These are phyloP conservation scores for Tetrahymena thermophila DNA, from an alignment of 73 alveolate species.

Conservation along the genomic window DNA sequence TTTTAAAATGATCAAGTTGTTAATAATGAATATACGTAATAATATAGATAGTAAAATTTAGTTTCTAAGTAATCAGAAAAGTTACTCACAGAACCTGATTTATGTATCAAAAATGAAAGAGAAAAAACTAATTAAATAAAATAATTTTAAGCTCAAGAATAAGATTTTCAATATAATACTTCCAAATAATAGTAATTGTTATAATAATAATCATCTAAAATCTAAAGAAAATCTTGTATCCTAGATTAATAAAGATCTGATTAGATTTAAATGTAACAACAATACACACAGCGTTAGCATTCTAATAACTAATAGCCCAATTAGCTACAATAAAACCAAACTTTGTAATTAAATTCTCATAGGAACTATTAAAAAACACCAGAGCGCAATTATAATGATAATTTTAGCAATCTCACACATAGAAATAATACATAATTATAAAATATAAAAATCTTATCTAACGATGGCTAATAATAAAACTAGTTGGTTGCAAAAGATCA, in stretches of 20 bases:
- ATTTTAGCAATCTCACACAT: background rate
- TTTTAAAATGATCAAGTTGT: background rate
- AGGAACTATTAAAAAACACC: background rate
- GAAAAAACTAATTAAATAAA: background rate
- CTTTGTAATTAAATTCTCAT: background rate
- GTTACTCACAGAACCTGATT: background rate
- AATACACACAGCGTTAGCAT: background rate
- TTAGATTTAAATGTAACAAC: background rate
- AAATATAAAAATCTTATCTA: too few relatives aligned
- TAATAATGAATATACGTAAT: background rate
- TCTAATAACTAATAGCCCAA: background rate
- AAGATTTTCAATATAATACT: background rate
- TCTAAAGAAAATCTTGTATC: background rate
- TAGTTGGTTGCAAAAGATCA: background rate
- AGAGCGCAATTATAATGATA: background rate
- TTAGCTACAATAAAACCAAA: background rate
- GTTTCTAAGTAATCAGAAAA: background rate
- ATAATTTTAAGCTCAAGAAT: background rate
- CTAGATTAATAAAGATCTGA: background rate
- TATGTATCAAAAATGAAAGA: background rate
- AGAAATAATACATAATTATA: background rate
- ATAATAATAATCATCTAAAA: background rate
- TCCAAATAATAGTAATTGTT: background rate
- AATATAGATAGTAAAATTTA: background rate
- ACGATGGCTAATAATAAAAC: background rate